Base-by-base conservation (phyloP, 495 filamentous ascomycete genomes). In the Aspergillus leporis region DNA sequence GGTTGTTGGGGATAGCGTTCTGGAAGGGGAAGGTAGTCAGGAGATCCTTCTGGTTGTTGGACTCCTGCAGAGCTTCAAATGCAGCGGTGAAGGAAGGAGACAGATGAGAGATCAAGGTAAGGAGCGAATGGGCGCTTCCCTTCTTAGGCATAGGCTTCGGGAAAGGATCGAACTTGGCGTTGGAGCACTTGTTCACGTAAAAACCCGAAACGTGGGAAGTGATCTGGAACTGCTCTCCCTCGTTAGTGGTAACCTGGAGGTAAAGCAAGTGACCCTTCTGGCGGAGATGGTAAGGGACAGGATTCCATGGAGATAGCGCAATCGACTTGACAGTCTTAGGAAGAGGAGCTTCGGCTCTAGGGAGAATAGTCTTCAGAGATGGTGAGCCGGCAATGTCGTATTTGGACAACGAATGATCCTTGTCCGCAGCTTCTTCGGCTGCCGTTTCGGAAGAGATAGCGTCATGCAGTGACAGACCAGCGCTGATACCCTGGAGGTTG, bases 261-360 rank as follows among this genome's bases (percentile, higher is more conserved):
- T 99, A 99, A 40, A 99, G 83, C 30, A 99, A 78, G 70, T 99
- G 95, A 38, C 95, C 95, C 68, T 88, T 90, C 65, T 96, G 90
- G 50, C 93, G 85, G 36, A 96, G 85, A 64, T 92, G 83, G 66
- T 94, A 91, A 22, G 95, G 95, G 12, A 92, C 91, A 36, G 95
- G 95, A 78, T 98, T 97, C 95, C 95, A 99, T 12, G 91, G 79
- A 16, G 95, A 98, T 18, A 98, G 76, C 40, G 88, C 85, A 58
- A 99, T 86, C 22, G 87, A 81, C 78, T 96, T 97, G 63, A 98
- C 79, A 2, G 92, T 94, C 78, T 92, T 96, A 8, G 92, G 92
- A 4, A 87, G 77, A 10, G 87, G 75, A 13, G 85, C 81, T 60
- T 84, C 78, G 21, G 81, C 70, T 43, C 76, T 76, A 2, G 92